Conservation (phyloP, 2,329 filamentous ascomycete genomes). For the Neonectria neomacrospora region DNA sequence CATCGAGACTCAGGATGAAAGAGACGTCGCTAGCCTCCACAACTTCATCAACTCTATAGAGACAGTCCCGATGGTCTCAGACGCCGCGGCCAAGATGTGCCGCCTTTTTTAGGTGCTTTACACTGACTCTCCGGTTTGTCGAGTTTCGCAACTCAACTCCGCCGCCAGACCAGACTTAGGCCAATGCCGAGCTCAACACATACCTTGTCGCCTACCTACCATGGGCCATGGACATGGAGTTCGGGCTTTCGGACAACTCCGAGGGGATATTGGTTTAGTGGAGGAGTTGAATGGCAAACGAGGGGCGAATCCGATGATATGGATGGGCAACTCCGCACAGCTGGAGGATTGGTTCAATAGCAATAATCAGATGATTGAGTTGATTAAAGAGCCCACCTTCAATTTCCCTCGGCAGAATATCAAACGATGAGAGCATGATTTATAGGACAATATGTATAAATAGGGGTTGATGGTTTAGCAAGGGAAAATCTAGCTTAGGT, state of each 20-base stretch:
- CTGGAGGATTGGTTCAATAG: conserved; percentile 54
- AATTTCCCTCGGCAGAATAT: conserved; percentile 35
- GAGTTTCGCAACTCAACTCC: conserved; percentile 58
- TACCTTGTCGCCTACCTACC: conserved; percentile 54
- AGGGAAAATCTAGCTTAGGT: no score
- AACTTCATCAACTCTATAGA: conserved; percentile 63
- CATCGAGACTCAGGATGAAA: conserved; percentile 56
- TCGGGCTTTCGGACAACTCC: conserved; percentile 27
- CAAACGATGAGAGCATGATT: background rate
- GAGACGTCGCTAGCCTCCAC: conserved; percentile 59
- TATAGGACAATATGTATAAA: conserved; percentile 2
- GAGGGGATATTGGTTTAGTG: conserved; percentile 23
- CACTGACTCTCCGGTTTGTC: conserved; percentile 66
- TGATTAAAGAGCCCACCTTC: conserved; percentile 48
- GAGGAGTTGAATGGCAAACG: conserved; percentile 33
- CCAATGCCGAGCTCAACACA: conserved; percentile 41
- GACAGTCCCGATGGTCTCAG: conserved; percentile 55
- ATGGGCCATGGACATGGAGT: conserved; percentile 19
- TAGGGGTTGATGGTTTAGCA: background rate
- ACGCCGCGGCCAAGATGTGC: conserved; percentile 65
- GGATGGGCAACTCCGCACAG: conserved; percentile 52
- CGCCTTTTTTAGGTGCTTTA: conserved; percentile 69
- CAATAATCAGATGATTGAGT: conserved; percentile 52
- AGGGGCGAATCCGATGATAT: conserved; percentile 44
- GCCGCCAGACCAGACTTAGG: conserved; percentile 49